These are phyloP conservation scores for Colletotrichum incanum DNA, from an alignment of 2,329 filamentous ascomycete species.

Conservation along the genomic window DNA sequence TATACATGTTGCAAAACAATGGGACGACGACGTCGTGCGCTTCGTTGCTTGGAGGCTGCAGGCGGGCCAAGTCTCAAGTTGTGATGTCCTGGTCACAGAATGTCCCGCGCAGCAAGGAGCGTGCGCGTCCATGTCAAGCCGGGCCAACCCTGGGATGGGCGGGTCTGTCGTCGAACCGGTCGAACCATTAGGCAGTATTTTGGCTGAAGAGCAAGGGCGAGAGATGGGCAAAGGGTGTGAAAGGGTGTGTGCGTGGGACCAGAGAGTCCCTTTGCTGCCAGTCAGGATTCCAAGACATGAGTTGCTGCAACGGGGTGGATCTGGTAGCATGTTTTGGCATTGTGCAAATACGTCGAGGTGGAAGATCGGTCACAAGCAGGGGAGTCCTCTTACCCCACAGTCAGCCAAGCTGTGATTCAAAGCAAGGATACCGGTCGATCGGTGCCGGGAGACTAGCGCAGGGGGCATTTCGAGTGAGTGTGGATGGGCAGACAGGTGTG, in stretches of 20 bases:
- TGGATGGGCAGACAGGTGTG: not conserved
- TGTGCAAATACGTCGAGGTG: conserved; percentile 27
- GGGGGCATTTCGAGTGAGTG: conserved; percentile 18
- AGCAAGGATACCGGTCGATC: conserved; percentile 38
- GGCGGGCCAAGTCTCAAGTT: conserved; percentile 41
- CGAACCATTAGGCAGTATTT: conserved; percentile 25
- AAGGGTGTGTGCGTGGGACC: conserved; percentile 22
- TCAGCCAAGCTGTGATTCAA: conserved; percentile 32
- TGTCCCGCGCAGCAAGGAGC: conserved; percentile 35
- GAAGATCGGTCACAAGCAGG: conserved; percentile 36
- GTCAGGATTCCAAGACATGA: conserved; percentile 37
- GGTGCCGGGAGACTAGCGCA: conserved; percentile 35
- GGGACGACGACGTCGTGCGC: conserved; percentile 41
- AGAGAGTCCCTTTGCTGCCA: conserved; percentile 24
- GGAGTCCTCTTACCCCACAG: conserved; percentile 38
- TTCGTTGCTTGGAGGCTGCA: conserved; percentile 39
- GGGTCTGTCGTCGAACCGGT: conserved; percentile 32
- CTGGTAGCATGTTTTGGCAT: conserved; percentile 39
- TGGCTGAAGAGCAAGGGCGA: conserved; percentile 19
- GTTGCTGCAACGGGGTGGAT: conserved; percentile 40
- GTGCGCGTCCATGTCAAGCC: conserved; percentile 41
- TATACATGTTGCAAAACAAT: conserved; percentile 42
- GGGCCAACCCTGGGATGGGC: conserved; percentile 18
- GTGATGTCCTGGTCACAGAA: conserved; percentile 42
- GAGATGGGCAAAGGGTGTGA: not conserved